Evolutionary conservation across 2,329 filamentous ascomycete genomes (phyloP).

Genomic region (Penicillium vulpinum): DNA sequence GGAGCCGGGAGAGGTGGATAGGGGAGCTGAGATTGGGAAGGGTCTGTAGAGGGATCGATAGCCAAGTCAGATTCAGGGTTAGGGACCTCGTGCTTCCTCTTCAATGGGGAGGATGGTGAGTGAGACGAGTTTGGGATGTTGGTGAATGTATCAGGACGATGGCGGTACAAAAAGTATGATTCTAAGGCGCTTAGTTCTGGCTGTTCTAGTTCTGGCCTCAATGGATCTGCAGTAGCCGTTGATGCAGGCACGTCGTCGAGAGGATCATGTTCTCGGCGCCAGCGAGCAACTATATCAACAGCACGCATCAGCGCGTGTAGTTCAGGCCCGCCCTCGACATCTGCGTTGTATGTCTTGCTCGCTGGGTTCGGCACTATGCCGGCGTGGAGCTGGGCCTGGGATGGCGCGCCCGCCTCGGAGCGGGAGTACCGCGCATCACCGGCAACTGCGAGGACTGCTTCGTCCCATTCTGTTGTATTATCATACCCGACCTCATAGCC

Average conservation of each 20-base stretch:
- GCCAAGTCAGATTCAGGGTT: constrained; percentile 10
- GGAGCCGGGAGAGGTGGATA: constrained; percentile 14
- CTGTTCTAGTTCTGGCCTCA: constrained; percentile 6
- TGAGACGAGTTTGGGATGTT: not conserved
- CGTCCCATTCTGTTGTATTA: constrained; percentile 25
- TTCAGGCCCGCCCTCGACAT: constrained; percentile 46
- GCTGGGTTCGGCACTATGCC: constrained; percentile 27
- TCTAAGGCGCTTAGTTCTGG: constrained; percentile 30
- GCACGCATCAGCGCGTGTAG: constrained; percentile 50
- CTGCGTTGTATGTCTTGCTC: constrained; percentile 29
- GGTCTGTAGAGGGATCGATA: constrained; percentile 10
- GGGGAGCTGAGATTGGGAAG: constrained; percentile 19
- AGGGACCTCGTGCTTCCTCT: constrained; percentile 20
- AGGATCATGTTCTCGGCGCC: constrained; percentile 35
- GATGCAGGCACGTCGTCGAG: constrained; percentile 1
- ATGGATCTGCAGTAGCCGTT: not conserved
- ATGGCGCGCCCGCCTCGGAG: constrained; percentile 28
- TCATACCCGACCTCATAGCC: constrained; percentile 27
- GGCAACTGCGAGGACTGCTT: constrained; percentile 45
- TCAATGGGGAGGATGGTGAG: constrained; percentile 13
- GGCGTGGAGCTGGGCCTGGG: constrained; percentile 22
- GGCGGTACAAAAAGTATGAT: constrained; percentile 47
- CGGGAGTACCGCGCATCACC: constrained; percentile 46
- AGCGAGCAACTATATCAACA: constrained; percentile 44
- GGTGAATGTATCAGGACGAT: constrained; percentile 52